Evolutionary conservation across 768 basidiomycete species (phyloP).

Genomic region (Russula sp.): DNA sequence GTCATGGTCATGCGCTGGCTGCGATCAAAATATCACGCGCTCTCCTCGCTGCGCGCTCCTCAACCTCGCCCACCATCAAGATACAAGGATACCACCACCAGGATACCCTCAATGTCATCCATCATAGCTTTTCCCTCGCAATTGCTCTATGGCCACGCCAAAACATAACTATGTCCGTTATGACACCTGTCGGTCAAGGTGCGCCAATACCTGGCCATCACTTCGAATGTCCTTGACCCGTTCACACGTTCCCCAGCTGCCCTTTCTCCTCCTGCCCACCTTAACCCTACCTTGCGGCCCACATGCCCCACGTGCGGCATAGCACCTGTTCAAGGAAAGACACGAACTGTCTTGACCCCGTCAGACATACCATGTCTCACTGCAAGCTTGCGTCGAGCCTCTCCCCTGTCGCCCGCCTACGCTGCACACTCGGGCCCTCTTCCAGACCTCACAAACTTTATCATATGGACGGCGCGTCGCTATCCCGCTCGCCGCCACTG

Average conservation of each 20-base stretch:
- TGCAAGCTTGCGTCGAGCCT: background rate
- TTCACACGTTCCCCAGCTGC: background rate
- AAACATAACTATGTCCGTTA: background rate
- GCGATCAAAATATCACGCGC: constrained; percentile 1
- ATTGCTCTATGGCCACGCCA: background rate
- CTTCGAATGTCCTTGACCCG: background rate
- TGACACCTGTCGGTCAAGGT: background rate
- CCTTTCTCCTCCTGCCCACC: constrained; percentile 6
- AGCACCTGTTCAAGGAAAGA: background rate
- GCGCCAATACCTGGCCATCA: background rate
- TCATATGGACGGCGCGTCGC: background rate
- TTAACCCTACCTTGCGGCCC: background rate
- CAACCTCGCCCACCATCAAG: background rate
- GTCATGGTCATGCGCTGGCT: constrained; percentile 5
- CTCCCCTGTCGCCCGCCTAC: background rate
- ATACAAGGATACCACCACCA: background rate
- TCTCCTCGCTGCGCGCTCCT: background rate
- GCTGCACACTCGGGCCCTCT: background rate
- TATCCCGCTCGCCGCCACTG: background rate
- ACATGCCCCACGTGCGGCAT: background rate
- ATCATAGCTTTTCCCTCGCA: background rate
- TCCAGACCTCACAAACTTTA: background rate
- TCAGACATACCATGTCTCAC: background rate
- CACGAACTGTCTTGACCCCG: background rate
- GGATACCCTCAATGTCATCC: constrained; percentile 22